phyloP scores from a whole-genome alignment of 805 yeast species.

The Spathaspora hagerdaliae region DNA sequence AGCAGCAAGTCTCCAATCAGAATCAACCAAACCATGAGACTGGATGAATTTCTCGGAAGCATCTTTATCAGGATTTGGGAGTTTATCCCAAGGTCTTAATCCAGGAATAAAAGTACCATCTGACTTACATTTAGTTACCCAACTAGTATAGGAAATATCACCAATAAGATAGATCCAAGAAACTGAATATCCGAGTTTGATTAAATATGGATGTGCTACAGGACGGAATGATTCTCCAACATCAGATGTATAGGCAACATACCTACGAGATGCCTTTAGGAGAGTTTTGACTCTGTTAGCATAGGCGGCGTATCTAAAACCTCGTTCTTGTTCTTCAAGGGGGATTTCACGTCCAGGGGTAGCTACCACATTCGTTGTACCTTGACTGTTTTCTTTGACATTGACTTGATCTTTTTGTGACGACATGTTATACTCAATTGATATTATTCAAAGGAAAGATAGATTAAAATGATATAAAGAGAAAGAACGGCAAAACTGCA shows the following conservation, averaged over 20 bases:
- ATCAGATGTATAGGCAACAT: slow-evolving; percentile 83
- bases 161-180: slow-evolving; percentile 76
- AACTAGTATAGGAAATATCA: slow-evolving; percentile 69
- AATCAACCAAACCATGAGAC: slow-evolving; percentile 30
- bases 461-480: too few species aligned
- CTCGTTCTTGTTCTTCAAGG: slow-evolving; percentile 12
- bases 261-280: slow-evolving; percentile 68
- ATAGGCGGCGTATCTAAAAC: slow-evolving; percentile 74
- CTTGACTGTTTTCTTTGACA: too few species aligned
- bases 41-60: slow-evolving; percentile 32
- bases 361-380: background rate
- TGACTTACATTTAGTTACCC: slow-evolving; percentile 64
- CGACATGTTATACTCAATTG: background rate
- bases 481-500: too few species aligned
- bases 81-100: slow-evolving; percentile 62
- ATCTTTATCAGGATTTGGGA: slow-evolving; percentile 32
- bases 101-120: slow-evolving; percentile 63
- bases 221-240: slow-evolving; percentile 86
- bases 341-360: background rate
- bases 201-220: slow-evolving; percentile 67
- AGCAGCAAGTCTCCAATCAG: slow-evolving; percentile 65
- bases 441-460: too few species aligned
- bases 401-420: background rate
- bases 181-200: slow-evolving; percentile 62
- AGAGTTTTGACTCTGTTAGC: slow-evolving; percentile 73